A percentile compares a stretch with the other conserved stretches of the same genome.
Evolutionary conservation across 495 filamentous ascomycete species (phyloP).

Genomic region (Penicillium silybi): DNA sequence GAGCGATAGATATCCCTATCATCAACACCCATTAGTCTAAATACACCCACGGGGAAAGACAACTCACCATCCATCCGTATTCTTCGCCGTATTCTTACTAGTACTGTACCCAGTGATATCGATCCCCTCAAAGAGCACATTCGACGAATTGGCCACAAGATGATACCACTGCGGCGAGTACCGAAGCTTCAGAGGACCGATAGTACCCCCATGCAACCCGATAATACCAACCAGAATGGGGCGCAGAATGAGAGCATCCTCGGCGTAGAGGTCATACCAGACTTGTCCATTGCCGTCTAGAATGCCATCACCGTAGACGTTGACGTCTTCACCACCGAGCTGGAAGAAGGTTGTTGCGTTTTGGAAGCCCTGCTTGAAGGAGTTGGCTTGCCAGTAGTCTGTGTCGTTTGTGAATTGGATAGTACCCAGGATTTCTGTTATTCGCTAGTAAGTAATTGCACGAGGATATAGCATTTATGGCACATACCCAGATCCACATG

Average conservation of each 20-base stretch:
- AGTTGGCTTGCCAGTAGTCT: constrained; percentile 61
- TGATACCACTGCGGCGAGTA: constrained; percentile 67
- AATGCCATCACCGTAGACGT: constrained; percentile 61
- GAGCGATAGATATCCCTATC: constrained; percentile 60
- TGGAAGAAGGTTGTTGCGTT: constrained; percentile 67
- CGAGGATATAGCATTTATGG: not conserved
- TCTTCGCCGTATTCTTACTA: constrained; percentile 55
- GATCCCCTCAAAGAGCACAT: constrained; percentile 65
- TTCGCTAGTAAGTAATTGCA: not conserved
- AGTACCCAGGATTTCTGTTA: constrained; percentile 48
- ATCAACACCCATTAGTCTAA: not conserved
- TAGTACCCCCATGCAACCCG: constrained; percentile 56
- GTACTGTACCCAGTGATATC: constrained; percentile 54
- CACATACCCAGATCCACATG: constrained; percentile 55
- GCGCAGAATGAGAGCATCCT: constrained; percentile 52
- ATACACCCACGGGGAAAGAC: not conserved
- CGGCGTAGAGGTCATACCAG: constrained; percentile 62
- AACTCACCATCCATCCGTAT: constrained; percentile 61
- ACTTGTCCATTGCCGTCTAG: constrained; percentile 65
- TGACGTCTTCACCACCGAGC: constrained; percentile 64
- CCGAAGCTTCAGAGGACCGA: constrained; percentile 58
- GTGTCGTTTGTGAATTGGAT: constrained; percentile 62
- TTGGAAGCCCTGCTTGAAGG: constrained; percentile 59
- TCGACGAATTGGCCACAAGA: constrained; percentile 62
- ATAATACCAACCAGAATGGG: constrained; percentile 62